Evolutionary conservation across 257 asterid genomes (phyloP).

Genomic region (Solanum clarkiae): DNA sequence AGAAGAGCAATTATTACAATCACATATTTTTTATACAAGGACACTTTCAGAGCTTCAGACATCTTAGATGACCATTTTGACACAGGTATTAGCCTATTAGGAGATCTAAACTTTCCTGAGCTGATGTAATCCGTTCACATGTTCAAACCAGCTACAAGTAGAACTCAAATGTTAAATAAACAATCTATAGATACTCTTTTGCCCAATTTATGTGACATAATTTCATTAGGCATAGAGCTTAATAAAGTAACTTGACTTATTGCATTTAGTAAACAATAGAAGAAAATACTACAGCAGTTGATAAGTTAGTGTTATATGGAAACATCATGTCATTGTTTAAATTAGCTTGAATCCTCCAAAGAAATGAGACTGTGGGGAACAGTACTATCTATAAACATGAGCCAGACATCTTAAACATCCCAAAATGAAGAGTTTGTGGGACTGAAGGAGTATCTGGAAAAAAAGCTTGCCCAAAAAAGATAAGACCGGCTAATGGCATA

Average conservation of each 20-base stretch:
- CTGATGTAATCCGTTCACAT: neutral
- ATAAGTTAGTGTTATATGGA: neutral
- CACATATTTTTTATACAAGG: neutral
- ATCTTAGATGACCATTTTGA: neutral
- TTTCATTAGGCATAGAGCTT: neutral
- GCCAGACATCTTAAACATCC: neutral
- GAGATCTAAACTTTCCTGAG: neutral
- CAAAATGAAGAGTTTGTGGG: neutral
- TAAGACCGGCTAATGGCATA: neutral
- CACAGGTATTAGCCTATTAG: neutral
- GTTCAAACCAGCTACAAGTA: neutral
- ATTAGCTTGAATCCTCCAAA: neutral
- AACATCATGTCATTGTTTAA: neutral
- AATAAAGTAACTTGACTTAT: neutral
- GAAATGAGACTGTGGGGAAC: neutral
- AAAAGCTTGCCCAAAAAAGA: neutral
- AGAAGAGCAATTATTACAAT: neutral
- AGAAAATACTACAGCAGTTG: neutral
- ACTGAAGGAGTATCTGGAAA: neutral
- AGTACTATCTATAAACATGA: neutral
- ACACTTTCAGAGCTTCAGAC: neutral
- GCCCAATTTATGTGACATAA: neutral
- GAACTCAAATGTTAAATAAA: neutral
- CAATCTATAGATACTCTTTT: neutral
- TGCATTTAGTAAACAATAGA: neutral